Evolutionary conservation across 2,329 filamentous ascomycete species (phyloP), one percentile per base, ranked within the genome.

Genomic region (Exophiala phaeomuriformis): DNA sequence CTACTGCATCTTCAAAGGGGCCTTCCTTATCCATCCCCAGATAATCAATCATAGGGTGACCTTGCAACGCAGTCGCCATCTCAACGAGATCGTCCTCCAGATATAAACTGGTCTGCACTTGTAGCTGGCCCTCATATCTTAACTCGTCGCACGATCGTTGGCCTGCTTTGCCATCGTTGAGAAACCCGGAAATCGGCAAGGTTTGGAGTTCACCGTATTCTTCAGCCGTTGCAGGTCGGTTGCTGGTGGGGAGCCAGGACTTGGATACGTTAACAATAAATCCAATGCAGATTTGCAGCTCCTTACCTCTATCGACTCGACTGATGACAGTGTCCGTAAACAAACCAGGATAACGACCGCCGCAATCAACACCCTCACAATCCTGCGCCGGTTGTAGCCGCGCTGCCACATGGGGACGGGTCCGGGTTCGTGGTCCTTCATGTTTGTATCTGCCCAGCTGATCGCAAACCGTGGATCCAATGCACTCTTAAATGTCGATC

Each of bases 41-140:
- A 46, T 53, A 52, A 8, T 59, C 49, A 5, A 61, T 44, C 50
- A 58, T 52, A 4, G 59, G 54, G 36, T 61, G 55, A 27, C 19
- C 44, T n/a, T 32, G 28, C 10, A 58, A 31, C 5, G 49, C 29
- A 28, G 46, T 40, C 9, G 57, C 57, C n/a, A 53, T 52, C 42
- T 53, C 48, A 33, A 49, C 50, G 9, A 61, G 40, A 39, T 61
- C 51, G 47, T 57, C 54, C 12, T 57, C 45, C 7, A 57, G 43
- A 42, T 46, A 53, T 6, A 41, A 48, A 27, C 50, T 53, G 12
- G 45, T 43, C 33, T 58, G 47, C 27, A 59, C 59, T n/a, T 48
- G 43, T 3, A 61, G 12, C n/a, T 19, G 19, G 5, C 50, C 51
- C 9, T 46, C 46, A 6, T 51, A 49, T 40, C 46, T 56, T 5